Evolutionary conservation across 192 early-diverging fungal species (phyloP), one percentile per base, ranked within the genome.

Genomic region (Coemansia erecta): DNA sequence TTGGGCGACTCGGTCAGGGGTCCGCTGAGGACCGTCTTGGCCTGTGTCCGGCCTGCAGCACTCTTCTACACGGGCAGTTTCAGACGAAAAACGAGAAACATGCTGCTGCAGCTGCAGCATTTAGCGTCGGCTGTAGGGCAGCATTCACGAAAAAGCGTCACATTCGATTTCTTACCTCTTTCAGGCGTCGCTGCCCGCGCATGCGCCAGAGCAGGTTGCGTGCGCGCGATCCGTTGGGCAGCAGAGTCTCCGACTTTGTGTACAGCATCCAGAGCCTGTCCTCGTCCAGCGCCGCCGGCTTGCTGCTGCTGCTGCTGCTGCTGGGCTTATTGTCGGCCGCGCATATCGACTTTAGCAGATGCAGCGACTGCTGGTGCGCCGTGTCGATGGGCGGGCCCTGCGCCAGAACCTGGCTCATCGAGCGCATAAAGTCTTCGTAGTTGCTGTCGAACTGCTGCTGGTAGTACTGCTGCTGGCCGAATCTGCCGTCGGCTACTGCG

Each of bases 201-300:
- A 79, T 79, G 42, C 76, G 76, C 76, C 76, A 79, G 17, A 79
- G 76, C 35, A 73, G 21, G 39, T 79, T 79, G 47, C 76, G 69
- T 26, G 64, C 60, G 9, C 76, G 70, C 28, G 56, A 15, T 52
- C 76, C 69, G 50, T 70, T 64, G 8, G 76, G 70, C 60, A 73
- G 15, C 40, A 72, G 23, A 19, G 45, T 19, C 21, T 65, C 70
- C 5, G 70, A 77, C 39, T 48, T 52, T 21, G 50, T 71, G 22
- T 71, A 77, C 37, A 77, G 57, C 54, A 44, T 37, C 64, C 51
- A 44, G n/a, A 77, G 58, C 37, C 41, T 58, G 0, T 71, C 68
- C 49, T 57, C 58, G 22, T 61, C 53, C 24, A 62, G 63, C 33
- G 26, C 62, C 19, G 24, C 39, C 23, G 53, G 31, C 52, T 33